Evolutionary conservation across 805 yeast genomes (phyloP).

Genomic region (Soucietia sequanensis): DNA sequence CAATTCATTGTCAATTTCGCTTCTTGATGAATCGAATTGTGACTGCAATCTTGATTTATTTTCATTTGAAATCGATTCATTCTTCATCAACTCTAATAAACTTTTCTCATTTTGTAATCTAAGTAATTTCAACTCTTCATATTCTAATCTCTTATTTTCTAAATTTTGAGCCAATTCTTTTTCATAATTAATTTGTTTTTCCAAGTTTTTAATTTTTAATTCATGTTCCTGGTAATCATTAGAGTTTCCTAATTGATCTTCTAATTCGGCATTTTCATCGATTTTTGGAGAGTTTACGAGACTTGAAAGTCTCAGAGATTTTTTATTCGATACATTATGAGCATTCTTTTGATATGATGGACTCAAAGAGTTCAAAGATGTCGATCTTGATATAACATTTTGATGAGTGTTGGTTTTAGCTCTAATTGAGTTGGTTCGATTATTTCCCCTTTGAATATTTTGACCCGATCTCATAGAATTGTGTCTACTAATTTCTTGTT

Average conservation of each 20-base stretch:
- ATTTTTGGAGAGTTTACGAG: conserved; percentile 6
- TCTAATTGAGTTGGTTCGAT: conserved; percentile 9
- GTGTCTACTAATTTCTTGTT: conserved; percentile 37
- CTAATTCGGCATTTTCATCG: conserved; percentile 17
- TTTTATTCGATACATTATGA: conserved; percentile 12
- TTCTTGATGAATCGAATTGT: background rate
- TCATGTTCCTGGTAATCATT: conserved; percentile 24
- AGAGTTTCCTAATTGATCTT: conserved; percentile 19
- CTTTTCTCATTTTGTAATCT: conserved; percentile 27
- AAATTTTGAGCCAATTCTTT: conserved; percentile 34
- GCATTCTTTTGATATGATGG: no score
- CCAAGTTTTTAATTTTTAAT: conserved; percentile 24
- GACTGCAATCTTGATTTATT: background rate
- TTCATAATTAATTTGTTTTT: conserved; percentile 39
- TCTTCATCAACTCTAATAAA: conserved; percentile 10
- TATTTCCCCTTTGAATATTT: conserved; percentile 24
- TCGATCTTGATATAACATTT: background rate
- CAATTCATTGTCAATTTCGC: no score
- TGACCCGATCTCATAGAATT: conserved; percentile 38
- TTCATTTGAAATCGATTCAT: background rate
- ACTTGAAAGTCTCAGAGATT: conserved; percentile 14
- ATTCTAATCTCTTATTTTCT: conserved; percentile 37
- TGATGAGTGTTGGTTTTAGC: no score
- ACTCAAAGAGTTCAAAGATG: conserved; percentile 14
- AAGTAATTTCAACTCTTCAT: conserved; percentile 28